Evolutionary conservation across 2,329 filamentous ascomycete species (phyloP).

Genomic region (Graphiopsis chlorocephala): DNA sequence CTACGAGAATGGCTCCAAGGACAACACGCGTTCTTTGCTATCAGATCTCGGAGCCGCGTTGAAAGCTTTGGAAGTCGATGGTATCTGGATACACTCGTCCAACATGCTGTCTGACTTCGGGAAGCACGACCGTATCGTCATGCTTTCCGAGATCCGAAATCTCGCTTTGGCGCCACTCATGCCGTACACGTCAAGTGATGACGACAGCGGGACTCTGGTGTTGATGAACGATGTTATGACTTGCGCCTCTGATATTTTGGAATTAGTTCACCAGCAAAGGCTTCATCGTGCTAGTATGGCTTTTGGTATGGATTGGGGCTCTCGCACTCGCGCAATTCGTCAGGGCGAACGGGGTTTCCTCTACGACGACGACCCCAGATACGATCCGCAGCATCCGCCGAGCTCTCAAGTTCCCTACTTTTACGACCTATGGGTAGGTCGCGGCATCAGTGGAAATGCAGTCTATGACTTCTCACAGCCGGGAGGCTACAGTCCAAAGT

Average conservation of each 20-base stretch:
- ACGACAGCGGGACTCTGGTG: background rate
- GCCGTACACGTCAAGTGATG: background rate
- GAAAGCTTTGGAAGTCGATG: conserved; percentile 9
- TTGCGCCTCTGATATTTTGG: conserved; percentile 13
- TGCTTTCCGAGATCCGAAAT: conserved; percentile 16
- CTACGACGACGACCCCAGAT: background rate
- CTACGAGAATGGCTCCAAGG: conserved; percentile 15
- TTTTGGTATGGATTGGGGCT: conserved; percentile 14
- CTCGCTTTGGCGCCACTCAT: conserved; percentile 10
- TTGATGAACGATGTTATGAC: conserved; percentile 16
- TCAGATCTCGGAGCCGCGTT: conserved; percentile 11
- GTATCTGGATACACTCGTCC: conserved; percentile 12
- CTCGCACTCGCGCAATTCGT: background rate
- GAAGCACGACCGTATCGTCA: conserved; percentile 7
- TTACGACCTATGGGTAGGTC: conserved; percentile 13
- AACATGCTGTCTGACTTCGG: conserved; percentile 9
- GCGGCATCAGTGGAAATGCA: conserved; percentile 13
- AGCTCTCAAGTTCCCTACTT: background rate
- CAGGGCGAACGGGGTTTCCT: conserved; percentile 3
- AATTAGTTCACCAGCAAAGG: conserved; percentile 13
- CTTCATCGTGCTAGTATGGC: conserved; percentile 8
- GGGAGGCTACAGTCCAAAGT: background rate
- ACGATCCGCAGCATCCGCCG: background rate
- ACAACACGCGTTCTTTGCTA: conserved; percentile 2
- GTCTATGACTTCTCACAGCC: conserved; percentile 2